Base-by-base conservation (phyloP, 139 green algal genomes). In the Chlamydomonas incerta region DNA sequence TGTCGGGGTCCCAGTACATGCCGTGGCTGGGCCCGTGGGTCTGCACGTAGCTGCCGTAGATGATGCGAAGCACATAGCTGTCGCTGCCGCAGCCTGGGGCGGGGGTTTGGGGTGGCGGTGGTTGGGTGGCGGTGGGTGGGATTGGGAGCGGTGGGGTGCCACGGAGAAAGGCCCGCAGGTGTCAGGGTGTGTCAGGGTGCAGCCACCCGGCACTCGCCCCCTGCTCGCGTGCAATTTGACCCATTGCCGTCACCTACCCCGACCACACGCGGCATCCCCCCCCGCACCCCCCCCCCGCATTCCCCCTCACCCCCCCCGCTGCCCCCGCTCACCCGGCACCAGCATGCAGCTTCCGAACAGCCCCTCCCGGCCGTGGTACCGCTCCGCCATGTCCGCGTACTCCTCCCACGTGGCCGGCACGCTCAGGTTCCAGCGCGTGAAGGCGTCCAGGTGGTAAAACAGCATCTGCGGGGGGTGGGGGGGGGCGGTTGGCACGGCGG, bases 321-420 rank as follows among this genome's bases (percentile, higher is more conserved):
- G n/a, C n/a, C 34, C 33, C 3, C 8, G 34, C 67, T 28, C 70
- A 62, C 70, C 70, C 34, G 70, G 37, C 1, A 26, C 41, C 41
- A 63, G 33, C 21, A 68, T 13, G 73, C 73, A 80, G 21, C 50
- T 55, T 31, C 73, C 73, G 14, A 67, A 17, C 52, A 80, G 20
- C 3, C 52, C 52, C 8, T 80, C 73, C 31, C 31, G 17, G 20
- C 73, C 73, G 73, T 80, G 73, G 46, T 68, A 80, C 13, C 52
- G n/a, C 73, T 80, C 70, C 70, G 68, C 80, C 41, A 80, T 52
- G 11, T 80, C 81, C 0, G 79, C 57, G 3, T 72, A 50, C 81
- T 86, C 34, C 31, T 86, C 81, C 81, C 81, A 86, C 2, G 81
- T 86, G 55, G 80, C 57, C 1, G 81, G 81, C 6, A 86, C 69